Base-by-base conservation (phyloP, 768 basidiomycete genomes). In the Trametes maxima region DNA sequence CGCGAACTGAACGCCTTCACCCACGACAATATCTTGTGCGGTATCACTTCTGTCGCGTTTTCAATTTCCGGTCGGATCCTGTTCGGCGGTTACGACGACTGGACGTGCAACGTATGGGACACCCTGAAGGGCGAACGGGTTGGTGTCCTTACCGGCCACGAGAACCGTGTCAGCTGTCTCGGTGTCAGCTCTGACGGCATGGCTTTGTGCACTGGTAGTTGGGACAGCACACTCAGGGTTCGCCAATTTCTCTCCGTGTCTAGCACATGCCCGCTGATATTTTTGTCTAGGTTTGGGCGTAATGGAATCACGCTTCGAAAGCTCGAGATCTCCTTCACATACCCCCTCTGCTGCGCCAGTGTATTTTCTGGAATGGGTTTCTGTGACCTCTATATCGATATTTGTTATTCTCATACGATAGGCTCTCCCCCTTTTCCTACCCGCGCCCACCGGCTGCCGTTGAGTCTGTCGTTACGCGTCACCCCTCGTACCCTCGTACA, bases 91-190 rank as follows among this genome's bases (percentile, higher is more conserved):
- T 99, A 99, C 73, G 96, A 99, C 75, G 96, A 99, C 73, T 98
- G 97, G 92, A 98, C 97, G 67, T 95, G 94, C 81, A 99, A 99
- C 73, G 96, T 98, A 53, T 99, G 96, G 96, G 96, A 99, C 74
- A 98, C 95, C 28, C 82, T 99, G 70, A 97, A 96, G 76, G 97
- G 97, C 57, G 96, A 98, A 75, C 91, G 96, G 57, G 95, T 99
- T 42, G 96, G 96, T 59, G 97, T 99, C 54, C 77, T 99, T 63
- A 94, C 95, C 39, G 96, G 97, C 17, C 96, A 99, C 70, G 96
- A 99, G 82, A 99, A 99, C 80, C 82, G 96, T 65, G 95, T 99
- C 67, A 92, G 90, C 71, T 98, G 97, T 80, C 77, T 99, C 67
- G 96, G 96, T 56, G 97, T 98, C 66, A 93, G 90, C 66, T 85